phyloP scores from a whole-genome alignment of 2,329 filamentous ascomycete species.

The Verticillium zaregamsianum region DNA sequence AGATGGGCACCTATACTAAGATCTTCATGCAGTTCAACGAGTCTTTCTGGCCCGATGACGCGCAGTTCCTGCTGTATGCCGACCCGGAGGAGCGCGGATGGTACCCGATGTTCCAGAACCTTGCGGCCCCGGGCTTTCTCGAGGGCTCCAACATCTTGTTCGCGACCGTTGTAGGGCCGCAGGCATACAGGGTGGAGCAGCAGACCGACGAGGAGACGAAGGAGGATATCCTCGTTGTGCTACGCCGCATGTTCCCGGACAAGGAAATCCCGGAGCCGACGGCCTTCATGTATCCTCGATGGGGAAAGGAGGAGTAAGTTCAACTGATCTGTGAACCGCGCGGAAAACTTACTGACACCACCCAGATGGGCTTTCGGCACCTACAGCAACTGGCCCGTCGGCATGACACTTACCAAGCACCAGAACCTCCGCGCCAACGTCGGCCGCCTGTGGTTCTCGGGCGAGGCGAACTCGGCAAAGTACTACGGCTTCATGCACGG shows the following conservation, averaged over 20 bases:
- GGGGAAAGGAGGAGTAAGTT: constrained; percentile 34
- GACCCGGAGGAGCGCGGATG: constrained; percentile 36
- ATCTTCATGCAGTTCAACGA: constrained; percentile 67
- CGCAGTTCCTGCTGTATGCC: constrained; percentile 41
- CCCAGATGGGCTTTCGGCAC: constrained; percentile 47
- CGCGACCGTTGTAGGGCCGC: constrained; percentile 53
- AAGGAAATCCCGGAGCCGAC: constrained; percentile 53
- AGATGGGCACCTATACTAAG: constrained; percentile 71
- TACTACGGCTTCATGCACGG: constrained; percentile 66
- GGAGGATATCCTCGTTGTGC: constrained; percentile 50
- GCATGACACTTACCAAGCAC: constrained; percentile 60
- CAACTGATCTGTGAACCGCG: background rate
- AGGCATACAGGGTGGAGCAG: constrained; percentile 54
- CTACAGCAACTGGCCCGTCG: constrained; percentile 65
- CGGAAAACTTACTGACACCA: background rate
- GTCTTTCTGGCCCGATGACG: constrained; percentile 55
- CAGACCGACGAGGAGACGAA: constrained; percentile 56
- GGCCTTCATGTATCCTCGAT: constrained; percentile 58
- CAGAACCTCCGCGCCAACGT: constrained; percentile 65
- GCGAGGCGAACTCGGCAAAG: constrained; percentile 57
- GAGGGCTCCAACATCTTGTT: constrained; percentile 62
- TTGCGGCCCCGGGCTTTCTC: constrained; percentile 53
- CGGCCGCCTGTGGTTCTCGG: constrained; percentile 58
- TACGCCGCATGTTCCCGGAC: constrained; percentile 58
- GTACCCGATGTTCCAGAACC: constrained; percentile 59